Evolutionary conservation across 2,329 filamentous ascomycete species (phyloP).

Genomic region (Nemania abortiva): DNA sequence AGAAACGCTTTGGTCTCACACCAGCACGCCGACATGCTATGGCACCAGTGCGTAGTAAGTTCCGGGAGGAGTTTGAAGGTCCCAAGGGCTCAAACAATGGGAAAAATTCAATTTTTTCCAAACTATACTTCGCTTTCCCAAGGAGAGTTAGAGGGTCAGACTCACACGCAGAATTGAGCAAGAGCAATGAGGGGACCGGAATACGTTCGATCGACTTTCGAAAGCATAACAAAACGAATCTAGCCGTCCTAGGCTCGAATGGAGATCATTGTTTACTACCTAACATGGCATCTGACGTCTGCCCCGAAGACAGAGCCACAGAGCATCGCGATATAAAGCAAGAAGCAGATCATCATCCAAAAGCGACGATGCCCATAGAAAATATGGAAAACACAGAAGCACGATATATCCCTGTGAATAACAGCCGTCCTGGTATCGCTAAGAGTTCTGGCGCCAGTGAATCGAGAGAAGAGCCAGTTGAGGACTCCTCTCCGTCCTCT

Average conservation of each 20-base stretch:
- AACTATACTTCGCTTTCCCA: slow-evolving; percentile 53
- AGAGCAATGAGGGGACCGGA: slow-evolving; percentile 13
- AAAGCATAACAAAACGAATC: background rate
- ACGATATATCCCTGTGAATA: background rate
- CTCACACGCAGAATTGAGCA: slow-evolving; percentile 31
- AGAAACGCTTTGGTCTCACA: slow-evolving; percentile 57
- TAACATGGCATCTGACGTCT: background rate
- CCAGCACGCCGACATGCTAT: slow-evolving; percentile 49
- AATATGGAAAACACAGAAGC: slow-evolving; percentile 5
- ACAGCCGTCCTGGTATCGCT: background rate
- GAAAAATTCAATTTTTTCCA: slow-evolving; percentile 53
- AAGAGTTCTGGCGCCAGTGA: background rate
- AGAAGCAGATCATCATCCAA: slow-evolving; percentile 29
- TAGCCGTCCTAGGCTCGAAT: background rate
- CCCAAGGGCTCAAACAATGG: slow-evolving; percentile 31
- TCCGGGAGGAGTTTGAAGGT: slow-evolving; percentile 57
- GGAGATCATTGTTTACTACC: background rate
- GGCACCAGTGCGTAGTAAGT: slow-evolving; percentile 54
- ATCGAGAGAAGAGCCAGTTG: background rate
- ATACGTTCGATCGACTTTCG: background rate
- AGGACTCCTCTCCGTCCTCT: background rate
- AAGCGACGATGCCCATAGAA: slow-evolving; percentile 18
- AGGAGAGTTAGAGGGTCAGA: slow-evolving; percentile 48
- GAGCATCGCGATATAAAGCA: slow-evolving; percentile 35
- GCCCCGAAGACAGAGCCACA: slow-evolving; percentile 27